Evolutionary conservation across 1,139 yeast genomes (phyloP), one percentile per base, ranked within the genome.

Genomic region (Yamadazyma dushanensis): DNA sequence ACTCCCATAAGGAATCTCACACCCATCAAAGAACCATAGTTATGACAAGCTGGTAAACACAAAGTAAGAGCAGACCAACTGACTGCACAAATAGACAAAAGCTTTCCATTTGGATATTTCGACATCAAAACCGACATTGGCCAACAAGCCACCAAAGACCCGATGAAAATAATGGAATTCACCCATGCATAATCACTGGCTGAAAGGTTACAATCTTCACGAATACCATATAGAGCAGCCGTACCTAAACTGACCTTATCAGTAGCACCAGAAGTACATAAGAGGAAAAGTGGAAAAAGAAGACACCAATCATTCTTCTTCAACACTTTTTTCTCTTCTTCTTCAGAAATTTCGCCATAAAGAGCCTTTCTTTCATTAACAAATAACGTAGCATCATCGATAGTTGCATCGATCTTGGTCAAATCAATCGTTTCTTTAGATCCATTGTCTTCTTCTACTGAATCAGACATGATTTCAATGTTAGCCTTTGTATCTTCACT

Each of bases 161-260:
- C 80, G 34, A 75, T 54, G 46, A 64, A 74, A 30, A 74, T 53
- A 32, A 69, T 57, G 1, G 76, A 60, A 4, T 74, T 65, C 7
- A 66, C 46, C 80, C 80, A 74, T 21, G 72, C 57, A 46, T 70
- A 75, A 39, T 69, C 61, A 34, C 59, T 59, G n/a, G 71, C 70
- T 1, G 39, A 45, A 38, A 74, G 51, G 31, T 66, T 35, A 16
- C 53, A 47, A 34, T 68, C 76, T 8, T 46, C 50, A 25, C 47
- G 49, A 18, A 73, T 44, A 13, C 73, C 75, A 49, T 71, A 64
- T 35, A 73, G 57, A 5, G 76, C 69, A 17, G 77, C 72, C 31
- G 66, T 63, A 33, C 69, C 54, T 31, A 63, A 46, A 14, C 70
- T 57, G 6, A 62, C 66, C 45, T 71, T 71, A 45, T 71, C 77